Conservation (phyloP, 2,329 filamentous ascomycete genomes). For the Pseudogymnoascus sp. region DNA sequence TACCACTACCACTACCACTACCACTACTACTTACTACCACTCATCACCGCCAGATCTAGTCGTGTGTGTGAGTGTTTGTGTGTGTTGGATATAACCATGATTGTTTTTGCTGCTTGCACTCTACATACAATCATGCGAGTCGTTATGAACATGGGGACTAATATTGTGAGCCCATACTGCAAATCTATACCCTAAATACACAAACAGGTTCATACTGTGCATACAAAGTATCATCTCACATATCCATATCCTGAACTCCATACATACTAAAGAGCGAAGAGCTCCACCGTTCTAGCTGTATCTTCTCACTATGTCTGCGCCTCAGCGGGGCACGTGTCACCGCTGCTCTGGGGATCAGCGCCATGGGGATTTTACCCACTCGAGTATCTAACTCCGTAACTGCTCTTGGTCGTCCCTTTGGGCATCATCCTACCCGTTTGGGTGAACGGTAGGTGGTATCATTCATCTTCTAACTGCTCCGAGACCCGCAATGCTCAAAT, state of each 20-base stretch:
- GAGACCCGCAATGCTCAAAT: not conserved
- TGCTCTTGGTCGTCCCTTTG: not conserved
- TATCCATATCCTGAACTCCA: not conserved
- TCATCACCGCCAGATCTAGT: not conserved
- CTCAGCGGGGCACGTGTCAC: slow-evolving; percentile 5
- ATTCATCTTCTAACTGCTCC: not conserved
- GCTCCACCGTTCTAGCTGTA: not conserved
- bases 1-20: not conserved
- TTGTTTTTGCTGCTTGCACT: not conserved
- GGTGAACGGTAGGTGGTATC: not conserved
- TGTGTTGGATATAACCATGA: no score
- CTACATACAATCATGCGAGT: not conserved
- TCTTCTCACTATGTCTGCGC: not conserved
- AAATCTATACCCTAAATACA: not conserved
- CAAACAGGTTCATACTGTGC: not conserved
- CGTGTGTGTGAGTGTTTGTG: not conserved
- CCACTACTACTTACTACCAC: no score
- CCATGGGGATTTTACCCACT: not conserved
- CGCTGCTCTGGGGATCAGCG: not conserved
- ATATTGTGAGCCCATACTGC: not conserved
- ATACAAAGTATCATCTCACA: not conserved
- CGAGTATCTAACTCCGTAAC: not conserved
- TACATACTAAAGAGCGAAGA: not conserved
- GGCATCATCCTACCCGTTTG: slow-evolving; percentile 1
- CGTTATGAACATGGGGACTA: not conserved